These are phyloP conservation scores for Penicillium turbatum DNA, from an alignment of 495 filamentous ascomycete genomes.

Conservation along the genomic window DNA sequence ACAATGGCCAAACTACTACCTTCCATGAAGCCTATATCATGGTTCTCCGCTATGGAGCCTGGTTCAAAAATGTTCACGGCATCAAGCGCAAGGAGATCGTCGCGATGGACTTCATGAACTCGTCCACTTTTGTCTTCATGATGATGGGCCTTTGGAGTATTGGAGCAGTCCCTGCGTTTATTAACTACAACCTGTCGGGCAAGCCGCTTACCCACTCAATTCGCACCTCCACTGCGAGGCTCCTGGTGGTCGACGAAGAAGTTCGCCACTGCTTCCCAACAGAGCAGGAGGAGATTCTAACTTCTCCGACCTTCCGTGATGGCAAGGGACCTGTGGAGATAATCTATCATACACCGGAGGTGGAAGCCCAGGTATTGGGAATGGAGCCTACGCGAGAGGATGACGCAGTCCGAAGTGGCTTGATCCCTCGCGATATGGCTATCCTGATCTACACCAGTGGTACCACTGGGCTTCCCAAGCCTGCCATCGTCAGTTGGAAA, in stretches of 20 bases:
- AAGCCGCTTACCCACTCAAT: constrained; percentile 78
- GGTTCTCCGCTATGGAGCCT: constrained; percentile 73
- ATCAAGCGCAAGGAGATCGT: constrained; percentile 77
- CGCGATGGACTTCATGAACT: constrained; percentile 86
- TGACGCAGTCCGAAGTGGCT: constrained; percentile 54
- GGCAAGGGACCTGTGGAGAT: constrained; percentile 54
- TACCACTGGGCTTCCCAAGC: constrained; percentile 88
- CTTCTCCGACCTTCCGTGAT: constrained; percentile 40
- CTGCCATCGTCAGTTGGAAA: constrained; percentile 76
- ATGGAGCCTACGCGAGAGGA: constrained; percentile 58
- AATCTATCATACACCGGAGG: constrained; percentile 56
- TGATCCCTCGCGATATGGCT: constrained; percentile 54
- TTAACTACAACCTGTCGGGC: constrained; percentile 86
- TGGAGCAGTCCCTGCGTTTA: constrained; percentile 83
- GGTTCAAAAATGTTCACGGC: constrained; percentile 67
- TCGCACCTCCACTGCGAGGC: constrained; percentile 59
- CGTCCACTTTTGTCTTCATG: constrained; percentile 76
- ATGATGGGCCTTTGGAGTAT: constrained; percentile 83
- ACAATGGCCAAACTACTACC: constrained; percentile 70
- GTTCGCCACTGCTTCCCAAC: constrained; percentile 49
- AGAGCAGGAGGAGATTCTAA: constrained; percentile 43
- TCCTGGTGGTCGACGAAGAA: constrained; percentile 73
- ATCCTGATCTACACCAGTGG: constrained; percentile 83
- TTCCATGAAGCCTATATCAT: constrained; percentile 77
- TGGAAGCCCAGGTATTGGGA: constrained; percentile 57